Evolutionary conservation across 1,284 basidiomycete species (phyloP).

Genomic region (Rhodotorula sp.): DNA sequence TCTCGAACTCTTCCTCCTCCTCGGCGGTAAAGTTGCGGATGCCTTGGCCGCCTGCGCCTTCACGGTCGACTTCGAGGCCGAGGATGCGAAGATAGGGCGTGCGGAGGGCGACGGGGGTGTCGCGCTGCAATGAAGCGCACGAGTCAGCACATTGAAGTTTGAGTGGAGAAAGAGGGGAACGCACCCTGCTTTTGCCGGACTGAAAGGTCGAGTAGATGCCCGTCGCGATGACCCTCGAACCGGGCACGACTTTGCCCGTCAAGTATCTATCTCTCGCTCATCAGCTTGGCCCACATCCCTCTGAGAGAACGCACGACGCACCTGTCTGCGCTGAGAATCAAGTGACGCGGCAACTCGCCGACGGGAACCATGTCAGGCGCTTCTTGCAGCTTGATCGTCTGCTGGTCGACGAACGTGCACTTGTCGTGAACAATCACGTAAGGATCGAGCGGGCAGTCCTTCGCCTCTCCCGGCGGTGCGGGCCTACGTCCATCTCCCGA

Average conservation of each 20-base stretch:
- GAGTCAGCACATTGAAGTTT: background rate
- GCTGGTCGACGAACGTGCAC: conserved; percentile 92
- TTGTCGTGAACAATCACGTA: conserved; percentile 95
- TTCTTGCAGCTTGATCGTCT: conserved; percentile 95
- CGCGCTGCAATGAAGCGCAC: conserved; percentile 37
- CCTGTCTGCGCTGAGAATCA: conserved; percentile 87
- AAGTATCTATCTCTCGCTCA: conserved; percentile 56
- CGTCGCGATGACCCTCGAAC: conserved; percentile 88
- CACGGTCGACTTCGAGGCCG: conserved; percentile 81
- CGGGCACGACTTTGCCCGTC: conserved; percentile 88
- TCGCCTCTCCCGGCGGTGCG: conserved; percentile 65
- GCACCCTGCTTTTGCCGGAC: conserved; percentile 67
- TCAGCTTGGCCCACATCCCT: background rate
- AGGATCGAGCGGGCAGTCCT: conserved; percentile 92
- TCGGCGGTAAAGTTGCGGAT: conserved; percentile 79
- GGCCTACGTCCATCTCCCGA: conserved; percentile 41
- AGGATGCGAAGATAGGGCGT: conserved; percentile 92
- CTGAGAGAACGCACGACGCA: conserved; percentile 27
- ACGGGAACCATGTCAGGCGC: conserved; percentile 99
- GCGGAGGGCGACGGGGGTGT: conserved; percentile 74
- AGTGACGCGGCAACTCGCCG: conserved; percentile 93
- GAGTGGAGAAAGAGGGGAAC: conserved; percentile 45
- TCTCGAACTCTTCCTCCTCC: conserved; percentile 91
- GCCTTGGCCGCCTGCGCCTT: conserved; percentile 63
- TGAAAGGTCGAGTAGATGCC: conserved; percentile 97